Evolutionary conservation across 495 filamentous ascomycete genomes (phyloP).

Genomic region (Bacidia rubella): DNA sequence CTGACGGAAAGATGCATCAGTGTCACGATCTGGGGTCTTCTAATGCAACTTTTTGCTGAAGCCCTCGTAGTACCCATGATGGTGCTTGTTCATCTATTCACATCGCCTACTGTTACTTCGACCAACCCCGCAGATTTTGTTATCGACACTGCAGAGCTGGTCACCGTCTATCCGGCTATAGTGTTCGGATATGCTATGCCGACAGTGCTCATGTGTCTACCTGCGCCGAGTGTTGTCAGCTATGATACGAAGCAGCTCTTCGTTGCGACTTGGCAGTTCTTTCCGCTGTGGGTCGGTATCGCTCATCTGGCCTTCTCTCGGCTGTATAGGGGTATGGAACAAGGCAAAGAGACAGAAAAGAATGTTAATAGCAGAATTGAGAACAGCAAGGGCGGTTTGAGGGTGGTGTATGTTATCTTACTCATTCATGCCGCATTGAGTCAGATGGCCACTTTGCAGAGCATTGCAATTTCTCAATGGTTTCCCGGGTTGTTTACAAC

Average conservation of each 20-base stretch:
- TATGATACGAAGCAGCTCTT: conserved; percentile 40
- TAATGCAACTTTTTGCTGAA: conserved; percentile 40
- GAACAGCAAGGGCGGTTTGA: conserved; percentile 22
- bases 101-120: conserved; percentile 34
- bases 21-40: conserved; percentile 35
- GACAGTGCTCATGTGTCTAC: conserved; percentile 36
- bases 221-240: conserved; percentile 30
- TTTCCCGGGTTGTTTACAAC: conserved; percentile 28
- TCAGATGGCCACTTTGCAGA: conserved; percentile 33
- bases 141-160: conserved; percentile 33
- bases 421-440: conserved; percentile 33
- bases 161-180: conserved; percentile 34
- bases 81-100: conserved; percentile 37
- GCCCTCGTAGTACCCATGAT: conserved; percentile 41
- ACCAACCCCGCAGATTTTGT: conserved; percentile 31
- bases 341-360: conserved; percentile 19
- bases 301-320: conserved; percentile 26
- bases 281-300: conserved; percentile 32
- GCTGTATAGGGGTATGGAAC: conserved; percentile 21
- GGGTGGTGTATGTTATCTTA: conserved; percentile 41
- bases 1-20: conserved; percentile 19
- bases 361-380: conserved; percentile 19
- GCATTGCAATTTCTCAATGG: conserved; percentile 29
- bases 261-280: conserved; percentile 47
- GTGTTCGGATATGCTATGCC: conserved; percentile 39